Base-by-base conservation (phyloP, 2,329 filamentous ascomycete genomes). In the Leptographium wingfieldii region DNA sequence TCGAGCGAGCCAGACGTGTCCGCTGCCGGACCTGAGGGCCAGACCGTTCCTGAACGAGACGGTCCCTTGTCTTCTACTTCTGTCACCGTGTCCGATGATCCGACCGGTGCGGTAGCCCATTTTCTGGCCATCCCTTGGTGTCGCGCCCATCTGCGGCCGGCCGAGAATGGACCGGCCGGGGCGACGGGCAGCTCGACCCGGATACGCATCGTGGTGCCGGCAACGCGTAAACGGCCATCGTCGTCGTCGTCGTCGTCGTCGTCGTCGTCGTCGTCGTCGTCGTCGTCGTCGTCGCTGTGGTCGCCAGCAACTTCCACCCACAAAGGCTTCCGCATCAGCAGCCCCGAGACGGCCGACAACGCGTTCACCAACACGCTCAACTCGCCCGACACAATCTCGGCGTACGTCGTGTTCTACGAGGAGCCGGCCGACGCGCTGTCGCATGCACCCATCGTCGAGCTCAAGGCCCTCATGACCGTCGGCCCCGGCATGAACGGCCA, bases 401-500 rank as follows among this genome's bases (percentile, higher is more conserved):
- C 68, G 4, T 76, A 75, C 63, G 65, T 80, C 11, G 69, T 71
- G 29, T 71, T 78, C 63, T 77, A 77, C 67, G 64, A 69, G 11
- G 68, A 67, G 7, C 72, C 73, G 3, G n/a, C 22, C 22, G 31
- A 40, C 12, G 2, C 12, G 7, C 14, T 14, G 6, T 29, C 10
- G 16, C 54, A 33, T 5, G 10, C n/a, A 16, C 59, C 55, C 14
- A 62, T 74, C 2, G 59, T 65, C n/a, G 66, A 71, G 43, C 19
- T 73, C 54, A 69, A 69, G 33, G 66, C 65, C 1, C 66, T 76
- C 40, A 53, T 74, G 5, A 70, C 68, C 14, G 70, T 85, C 1
- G 82, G 79, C 1, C 65, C 72, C 12, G 77, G 76, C 22, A 64
- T 85, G 59, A 80, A 81, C 63, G 83, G 83, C 2, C 78, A 78